phyloP scores from a whole-genome alignment of 1,284 basidiomycete species.

The Apiotrichum laibachii region DNA sequence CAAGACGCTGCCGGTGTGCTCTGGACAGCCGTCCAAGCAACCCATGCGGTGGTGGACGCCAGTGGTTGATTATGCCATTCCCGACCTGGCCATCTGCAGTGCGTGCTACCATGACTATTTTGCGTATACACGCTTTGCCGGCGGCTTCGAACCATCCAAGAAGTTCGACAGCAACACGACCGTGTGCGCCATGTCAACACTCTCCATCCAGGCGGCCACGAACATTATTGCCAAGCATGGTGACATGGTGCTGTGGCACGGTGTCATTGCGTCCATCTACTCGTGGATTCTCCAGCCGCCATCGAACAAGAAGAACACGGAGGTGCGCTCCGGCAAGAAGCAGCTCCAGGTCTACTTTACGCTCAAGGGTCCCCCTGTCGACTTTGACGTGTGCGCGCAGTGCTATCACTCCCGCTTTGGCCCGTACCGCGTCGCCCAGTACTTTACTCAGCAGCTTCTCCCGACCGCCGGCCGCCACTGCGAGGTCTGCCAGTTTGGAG shows the following conservation, averaged over 20 bases:
- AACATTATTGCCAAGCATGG: background rate
- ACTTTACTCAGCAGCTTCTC: background rate
- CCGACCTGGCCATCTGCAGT: background rate
- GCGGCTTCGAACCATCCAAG: background rate
- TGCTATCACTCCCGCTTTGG: background rate
- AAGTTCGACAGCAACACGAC: background rate
- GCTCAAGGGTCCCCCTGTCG: background rate
- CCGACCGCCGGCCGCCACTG: background rate
- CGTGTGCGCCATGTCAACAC: background rate
- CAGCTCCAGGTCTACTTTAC: background rate
- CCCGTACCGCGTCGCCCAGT: background rate
- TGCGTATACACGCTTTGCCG: background rate
- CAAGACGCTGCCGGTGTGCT: background rate
- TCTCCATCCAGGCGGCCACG: background rate
- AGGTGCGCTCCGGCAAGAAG: background rate
- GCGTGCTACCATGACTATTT: slow-evolving; percentile 4
- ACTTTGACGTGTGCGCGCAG: background rate
- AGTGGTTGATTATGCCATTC: background rate
- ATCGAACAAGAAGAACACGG: background rate
- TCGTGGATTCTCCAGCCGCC: background rate
- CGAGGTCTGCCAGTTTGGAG: slow-evolving; percentile 1
- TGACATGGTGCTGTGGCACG: background rate
- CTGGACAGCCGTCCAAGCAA: background rate
- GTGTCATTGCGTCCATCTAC: background rate
- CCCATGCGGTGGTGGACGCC: background rate